A percentile compares a stretch with the other conserved stretches of the same genome.
These are phyloP conservation scores for Penicillium expansum DNA, from an alignment of 2,329 filamentous ascomycete species.

Conservation along the genomic window DNA sequence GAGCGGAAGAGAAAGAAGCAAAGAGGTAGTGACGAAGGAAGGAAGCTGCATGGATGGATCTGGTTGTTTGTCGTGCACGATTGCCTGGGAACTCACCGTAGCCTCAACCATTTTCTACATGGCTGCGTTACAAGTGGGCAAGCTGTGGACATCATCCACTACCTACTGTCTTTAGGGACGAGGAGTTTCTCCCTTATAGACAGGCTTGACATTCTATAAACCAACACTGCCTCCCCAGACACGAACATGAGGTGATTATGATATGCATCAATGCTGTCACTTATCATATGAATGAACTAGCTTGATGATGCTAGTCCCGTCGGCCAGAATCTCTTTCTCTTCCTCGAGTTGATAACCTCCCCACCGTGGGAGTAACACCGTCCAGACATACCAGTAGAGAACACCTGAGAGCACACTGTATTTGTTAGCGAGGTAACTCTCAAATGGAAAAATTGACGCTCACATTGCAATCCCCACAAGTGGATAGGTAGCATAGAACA, in stretches of 20 bases:
- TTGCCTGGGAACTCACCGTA: background rate
- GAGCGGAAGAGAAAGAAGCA: no score
- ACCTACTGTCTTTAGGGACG: background rate
- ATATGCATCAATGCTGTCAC: background rate
- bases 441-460: slow-evolving; percentile 24
- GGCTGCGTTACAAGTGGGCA: background rate
- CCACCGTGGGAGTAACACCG: slow-evolving; percentile 58
- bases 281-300: slow-evolving; percentile 40
- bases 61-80: background rate
- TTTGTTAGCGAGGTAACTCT: slow-evolving; percentile 11
- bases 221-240: background rate
- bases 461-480: slow-evolving; percentile 49
- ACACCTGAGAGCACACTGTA: slow-evolving; percentile 57
- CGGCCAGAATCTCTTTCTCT: slow-evolving; percentile 56
- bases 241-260: background rate
- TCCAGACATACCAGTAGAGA: slow-evolving; percentile 68
- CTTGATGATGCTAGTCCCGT: slow-evolving; percentile 66
- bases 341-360: slow-evolving; percentile 63
- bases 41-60: background rate
- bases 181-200: background rate
- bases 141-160: no score
- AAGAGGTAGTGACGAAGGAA: background rate
- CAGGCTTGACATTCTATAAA: background rate
- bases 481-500: slow-evolving; percentile 55
- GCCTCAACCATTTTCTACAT: background rate